Conservation (phyloP, 495 filamentous ascomycete species). For the Aspergillus bertholletiae region DNA sequence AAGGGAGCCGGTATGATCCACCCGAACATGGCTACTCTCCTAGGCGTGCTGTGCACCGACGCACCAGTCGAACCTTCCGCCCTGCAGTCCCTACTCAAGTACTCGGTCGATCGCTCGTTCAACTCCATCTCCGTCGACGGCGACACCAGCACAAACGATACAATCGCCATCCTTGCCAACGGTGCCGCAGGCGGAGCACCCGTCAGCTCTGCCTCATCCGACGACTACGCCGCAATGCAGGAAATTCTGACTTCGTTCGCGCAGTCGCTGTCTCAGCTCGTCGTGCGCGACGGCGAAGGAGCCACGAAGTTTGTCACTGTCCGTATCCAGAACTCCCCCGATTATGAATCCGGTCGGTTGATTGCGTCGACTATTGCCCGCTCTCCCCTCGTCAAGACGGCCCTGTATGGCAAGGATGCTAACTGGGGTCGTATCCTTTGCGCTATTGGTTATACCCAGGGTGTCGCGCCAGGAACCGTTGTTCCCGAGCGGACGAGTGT, state of each 20-base stretch:
- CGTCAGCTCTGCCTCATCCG: slow-evolving; percentile 49
- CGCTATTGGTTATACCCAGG: slow-evolving; percentile 84
- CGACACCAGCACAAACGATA: slow-evolving; percentile 96
- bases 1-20: slow-evolving; percentile 99
- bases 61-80: slow-evolving; percentile 69
- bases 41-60: slow-evolving; percentile 92
- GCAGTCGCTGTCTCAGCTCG: slow-evolving; percentile 80
- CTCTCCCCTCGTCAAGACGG: slow-evolving; percentile 94
- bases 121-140: slow-evolving; percentile 97
- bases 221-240: slow-evolving; percentile 64
- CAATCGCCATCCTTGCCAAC: slow-evolving; percentile 88
- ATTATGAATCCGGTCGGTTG: slow-evolving; percentile 59
- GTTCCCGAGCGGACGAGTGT: slow-evolving; percentile 84
- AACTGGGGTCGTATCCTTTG: slow-evolving; percentile 99
- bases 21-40: slow-evolving; percentile 96
- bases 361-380: slow-evolving; percentile 89
- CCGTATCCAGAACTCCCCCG: slow-evolving; percentile 69
- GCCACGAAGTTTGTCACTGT: slow-evolving; percentile 98
- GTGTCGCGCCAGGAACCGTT: slow-evolving; percentile 59
- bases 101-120: slow-evolving; percentile 81
- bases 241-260: slow-evolving; percentile 71
- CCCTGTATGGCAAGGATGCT: slow-evolving; percentile 92
- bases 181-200: slow-evolving; percentile 81
- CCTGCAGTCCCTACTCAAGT: slow-evolving; percentile 66
- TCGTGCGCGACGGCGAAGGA: slow-evolving; percentile 95